Conservation (phyloP, 129 eudicot genomes). For the Calendula officinalis region DNA sequence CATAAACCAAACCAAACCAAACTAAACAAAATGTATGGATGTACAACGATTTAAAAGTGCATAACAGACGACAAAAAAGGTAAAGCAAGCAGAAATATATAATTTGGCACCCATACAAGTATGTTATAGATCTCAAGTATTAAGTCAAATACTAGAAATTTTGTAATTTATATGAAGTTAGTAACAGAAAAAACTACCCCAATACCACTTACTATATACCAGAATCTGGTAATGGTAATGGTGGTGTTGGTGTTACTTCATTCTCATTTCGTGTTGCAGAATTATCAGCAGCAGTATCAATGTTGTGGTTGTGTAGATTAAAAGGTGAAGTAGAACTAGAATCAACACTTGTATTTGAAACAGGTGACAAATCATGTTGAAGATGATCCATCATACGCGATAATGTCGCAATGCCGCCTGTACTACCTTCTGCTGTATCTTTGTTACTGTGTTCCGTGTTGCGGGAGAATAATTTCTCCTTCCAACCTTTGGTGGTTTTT, state of each 20-base stretch:
- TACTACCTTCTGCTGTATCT: slow-evolving; percentile 51
- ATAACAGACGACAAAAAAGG: neutral
- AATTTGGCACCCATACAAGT: slow-evolving; percentile 2
- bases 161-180: slow-evolving; percentile 10
- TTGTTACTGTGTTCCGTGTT: slow-evolving; percentile 51
- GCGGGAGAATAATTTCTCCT: slow-evolving; percentile 84
- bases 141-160: slow-evolving; percentile 1
- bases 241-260: neutral
- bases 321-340: neutral
- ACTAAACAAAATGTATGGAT: too few species aligned
- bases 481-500: slow-evolving; percentile 91
- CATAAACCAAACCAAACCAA: too few species aligned
- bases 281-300: neutral
- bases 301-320: neutral
- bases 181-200: slow-evolving; percentile 13
- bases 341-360: neutral
- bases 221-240: neutral
- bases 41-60: neutral
- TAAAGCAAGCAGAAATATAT: neutral
- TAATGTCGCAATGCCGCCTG: slow-evolving; percentile 46
- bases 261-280: slow-evolving; percentile 24
- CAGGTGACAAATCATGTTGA: slow-evolving; percentile 34
- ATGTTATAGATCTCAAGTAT: slow-evolving; percentile 6
- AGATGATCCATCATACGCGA: slow-evolving; percentile 81
- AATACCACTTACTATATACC: neutral